Percentiles rank a stretch among this genome's conserved stretches.
Evolutionary conservation across 2,329 filamentous ascomycete species (phyloP).

Genomic region (Hypocrella siamensis): DNA sequence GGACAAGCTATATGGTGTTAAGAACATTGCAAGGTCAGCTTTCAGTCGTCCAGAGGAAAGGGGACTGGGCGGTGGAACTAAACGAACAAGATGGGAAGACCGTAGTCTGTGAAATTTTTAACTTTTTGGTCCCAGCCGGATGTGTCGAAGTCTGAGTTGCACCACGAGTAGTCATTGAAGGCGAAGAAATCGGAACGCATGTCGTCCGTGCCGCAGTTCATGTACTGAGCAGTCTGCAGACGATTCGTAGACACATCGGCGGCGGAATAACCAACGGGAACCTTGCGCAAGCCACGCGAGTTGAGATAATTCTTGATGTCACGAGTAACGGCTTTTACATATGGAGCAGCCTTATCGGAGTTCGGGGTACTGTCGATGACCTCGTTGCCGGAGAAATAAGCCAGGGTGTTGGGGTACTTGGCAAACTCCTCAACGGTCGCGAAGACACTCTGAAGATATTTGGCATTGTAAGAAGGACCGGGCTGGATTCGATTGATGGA

Average conservation of each 20-base stretch:
- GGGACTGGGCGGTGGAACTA: not conserved
- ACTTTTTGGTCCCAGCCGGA: conserved; percentile 85
- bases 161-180: conserved; percentile 86
- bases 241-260: conserved; percentile 79
- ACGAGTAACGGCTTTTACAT: conserved; percentile 65
- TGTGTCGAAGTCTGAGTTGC: conserved; percentile 50
- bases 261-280: conserved; percentile 62
- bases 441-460: conserved; percentile 73
- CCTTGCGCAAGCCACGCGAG: conserved; percentile 41
- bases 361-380: conserved; percentile 53
- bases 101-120: conserved; percentile 72
- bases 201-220: conserved; percentile 82
- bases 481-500: conserved; percentile 68
- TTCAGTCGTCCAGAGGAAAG: not conserved
- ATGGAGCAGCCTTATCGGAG: conserved; percentile 52
- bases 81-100: conserved; percentile 62
- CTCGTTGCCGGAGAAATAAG: conserved; percentile 74
- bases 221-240: conserved; percentile 73
- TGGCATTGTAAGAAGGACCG: conserved; percentile 71
- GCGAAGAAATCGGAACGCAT: conserved; percentile 79
- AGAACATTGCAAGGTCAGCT: not conserved
- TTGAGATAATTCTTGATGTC: conserved; percentile 60
- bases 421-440: conserved; percentile 75
- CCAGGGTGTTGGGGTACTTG: conserved; percentile 72
- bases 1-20: conserved; percentile 53